Evolutionary conservation across 1,139 yeast species (phyloP), one percentile per base, ranked within the genome.

Genomic region (Debaryomycetaceae sp.): DNA sequence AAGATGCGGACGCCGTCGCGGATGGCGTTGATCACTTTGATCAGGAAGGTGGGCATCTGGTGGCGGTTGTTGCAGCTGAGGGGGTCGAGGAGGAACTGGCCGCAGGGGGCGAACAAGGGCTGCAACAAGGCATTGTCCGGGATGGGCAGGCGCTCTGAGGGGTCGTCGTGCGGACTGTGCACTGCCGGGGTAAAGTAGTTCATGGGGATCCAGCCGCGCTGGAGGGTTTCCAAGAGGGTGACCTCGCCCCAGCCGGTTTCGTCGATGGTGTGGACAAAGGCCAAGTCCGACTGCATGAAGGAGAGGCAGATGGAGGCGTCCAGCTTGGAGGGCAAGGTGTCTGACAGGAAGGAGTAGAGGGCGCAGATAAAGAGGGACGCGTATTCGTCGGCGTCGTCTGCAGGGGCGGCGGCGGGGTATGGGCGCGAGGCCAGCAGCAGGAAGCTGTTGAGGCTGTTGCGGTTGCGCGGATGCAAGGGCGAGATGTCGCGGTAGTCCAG

Each of bases 231-330:
- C 13, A 72, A 51, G 28, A 82, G 53, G 0, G 96, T 86, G 3
- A 87, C 97, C 52, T 90, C 97, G 34, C 95, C 96, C 98, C 98
- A 90, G 2, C 97, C 98, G 13, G 95, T 79, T 31, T 81, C 77
- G 51, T 90, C 97, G 19, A 86, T 73, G 7, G 87, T 73, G 49
- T 87, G 95, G 5, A 90, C 81, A 48, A 85, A 79, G 1, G 90
- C 94, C 33, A 85, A 59, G 43, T 86, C 96, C 37, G 77, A 73
- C 42, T 74, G 78, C 18, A 72, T 74, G 49, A 90, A 87, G 1
- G 93, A 77, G 18, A 90, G 62, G 51, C 97, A 90, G 25, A 85
- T 80, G 1, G 86, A 72, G 2, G 81, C 69, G 38, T 75, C 94
- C 38, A 72, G 71, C 33, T 68, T 69, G 14, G 77, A 62, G 43